These are phyloP conservation scores for Toxicodendron radicans DNA, from an alignment of 345 rosid genomes.

Conservation along the genomic window DNA sequence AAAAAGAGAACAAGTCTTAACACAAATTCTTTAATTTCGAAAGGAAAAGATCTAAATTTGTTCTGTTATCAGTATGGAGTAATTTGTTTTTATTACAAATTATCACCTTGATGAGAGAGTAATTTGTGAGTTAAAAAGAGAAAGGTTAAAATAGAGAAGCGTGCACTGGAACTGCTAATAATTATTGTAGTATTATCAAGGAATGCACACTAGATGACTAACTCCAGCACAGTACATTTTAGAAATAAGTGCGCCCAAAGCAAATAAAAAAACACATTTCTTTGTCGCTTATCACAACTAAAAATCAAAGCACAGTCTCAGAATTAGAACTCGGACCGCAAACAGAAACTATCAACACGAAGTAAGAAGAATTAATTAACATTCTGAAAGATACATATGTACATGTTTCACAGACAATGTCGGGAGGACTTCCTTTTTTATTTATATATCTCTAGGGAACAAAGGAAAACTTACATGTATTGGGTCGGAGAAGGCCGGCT, in stretches of 20 bases:
- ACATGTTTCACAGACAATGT: background rate
- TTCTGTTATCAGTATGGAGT: background rate
- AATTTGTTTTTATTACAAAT: background rate
- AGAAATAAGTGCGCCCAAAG: background rate
- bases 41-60: background rate
- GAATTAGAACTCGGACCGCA: background rate
- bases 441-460: background rate
- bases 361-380: no score
- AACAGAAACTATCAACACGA: no score
- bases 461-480: slow-evolving; percentile 44
- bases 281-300: slow-evolving; percentile 2
- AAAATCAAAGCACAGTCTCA: slow-evolving; percentile 3
- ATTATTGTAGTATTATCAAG: background rate
- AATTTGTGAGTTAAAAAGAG: background rate
- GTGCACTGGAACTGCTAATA: background rate
- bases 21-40: background rate
- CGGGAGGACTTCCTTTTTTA: background rate
- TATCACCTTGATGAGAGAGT: background rate
- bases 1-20: background rate
- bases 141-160: background rate
- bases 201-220: background rate
- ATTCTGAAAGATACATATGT: background rate
- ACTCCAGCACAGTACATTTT: background rate
- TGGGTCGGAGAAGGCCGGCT: slow-evolving; percentile 47
- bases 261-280: background rate